Conservation (phyloP, 2,329 filamentous ascomycete genomes). For the Chaetothyriales sp. region DNA sequence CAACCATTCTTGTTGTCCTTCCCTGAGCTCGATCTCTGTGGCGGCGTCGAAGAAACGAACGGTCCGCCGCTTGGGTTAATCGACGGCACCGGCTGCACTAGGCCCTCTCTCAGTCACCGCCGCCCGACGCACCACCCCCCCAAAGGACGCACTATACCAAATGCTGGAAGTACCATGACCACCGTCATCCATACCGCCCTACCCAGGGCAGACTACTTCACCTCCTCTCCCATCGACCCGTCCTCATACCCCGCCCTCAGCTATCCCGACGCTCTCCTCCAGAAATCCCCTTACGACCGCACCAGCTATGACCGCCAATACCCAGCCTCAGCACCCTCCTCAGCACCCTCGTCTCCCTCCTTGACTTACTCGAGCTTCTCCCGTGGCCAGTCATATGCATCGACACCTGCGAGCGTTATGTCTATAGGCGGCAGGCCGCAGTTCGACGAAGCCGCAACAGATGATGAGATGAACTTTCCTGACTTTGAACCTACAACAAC, state of each 20-base stretch:
- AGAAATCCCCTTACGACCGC: conserved; percentile 6
- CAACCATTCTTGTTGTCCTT: neutral
- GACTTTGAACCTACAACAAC: conserved; percentile 24
- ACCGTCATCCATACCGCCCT: conserved; percentile 21
- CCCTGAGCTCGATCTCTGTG: neutral
- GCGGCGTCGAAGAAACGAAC: too few species aligned
- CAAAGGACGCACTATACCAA: neutral
- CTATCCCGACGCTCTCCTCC: conserved; percentile 6
- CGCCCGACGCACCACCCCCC: neutral
- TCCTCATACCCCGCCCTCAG: conserved; percentile 13
- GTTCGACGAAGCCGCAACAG: conserved; percentile 14
- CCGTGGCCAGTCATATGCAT: conserved; percentile 22
- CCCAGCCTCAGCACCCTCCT: conserved; percentile 23
- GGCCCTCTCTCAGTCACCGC: neutral
- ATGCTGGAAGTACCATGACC: conserved; percentile 21
- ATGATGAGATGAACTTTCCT: conserved; percentile 29
- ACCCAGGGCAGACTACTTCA: conserved; percentile 21
- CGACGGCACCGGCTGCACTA: neutral
- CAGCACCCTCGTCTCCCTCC: conserved; percentile 25
- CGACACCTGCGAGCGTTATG: conserved; percentile 25
- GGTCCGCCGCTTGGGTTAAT: neutral
- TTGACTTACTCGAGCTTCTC: conserved; percentile 20
- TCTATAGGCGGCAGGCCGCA: conserved; percentile 20
- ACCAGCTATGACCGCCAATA: conserved; percentile 9
- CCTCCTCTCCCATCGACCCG: conserved; percentile 20